Base-by-base conservation (phyloP, 345 rosid species). In the Euphorbia pulcherrima region DNA sequence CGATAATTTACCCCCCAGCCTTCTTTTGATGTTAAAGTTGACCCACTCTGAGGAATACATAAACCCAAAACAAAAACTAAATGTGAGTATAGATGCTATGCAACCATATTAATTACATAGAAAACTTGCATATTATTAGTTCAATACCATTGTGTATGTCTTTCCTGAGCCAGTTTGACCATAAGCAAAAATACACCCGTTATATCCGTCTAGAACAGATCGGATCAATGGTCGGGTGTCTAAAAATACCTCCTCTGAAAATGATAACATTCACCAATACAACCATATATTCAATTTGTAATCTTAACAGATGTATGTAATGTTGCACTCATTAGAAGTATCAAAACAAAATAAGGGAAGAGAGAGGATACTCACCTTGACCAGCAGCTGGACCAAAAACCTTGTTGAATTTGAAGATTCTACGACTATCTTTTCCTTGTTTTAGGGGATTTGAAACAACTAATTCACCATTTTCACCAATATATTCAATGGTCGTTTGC, bases 121-220 rank as follows among this genome's bases (percentile, higher is more conserved):
- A 2, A 63, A 57, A 66, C 20, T 70, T 39, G 55, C 56, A 58
- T 60, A 62, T 21, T 47, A 64, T 21, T 47, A 64, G 58, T 55
- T 44, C 10, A 75, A 27, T 74, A 91, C 99, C 99, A 94, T 94
- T 29, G 99, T 94, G 69, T 91, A 94, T 53, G 99, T 94, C 84
- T 91, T 94, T 56, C 99, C 99, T 11, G 99, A 94, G 9, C 99
- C 99, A n/a, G 97, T 94, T 85, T 94, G 99, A 52, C 99, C 99
- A 81, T 91, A 94, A n/a, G 99, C 99, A 94, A 93, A 91, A 75
- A 94, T 91, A 69, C 99, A 91, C 51, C 91, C 97, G 75, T 88
- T 91, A 76, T 84, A 94, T 39, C 99, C 99, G 60, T 94, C 97
- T 67, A 94, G 96, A 72, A 91, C 95, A 13, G 99, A 91, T 50